Base-by-base conservation (phyloP, 2,329 filamentous ascomycete genomes). In the Paracamarosporium sp. region DNA sequence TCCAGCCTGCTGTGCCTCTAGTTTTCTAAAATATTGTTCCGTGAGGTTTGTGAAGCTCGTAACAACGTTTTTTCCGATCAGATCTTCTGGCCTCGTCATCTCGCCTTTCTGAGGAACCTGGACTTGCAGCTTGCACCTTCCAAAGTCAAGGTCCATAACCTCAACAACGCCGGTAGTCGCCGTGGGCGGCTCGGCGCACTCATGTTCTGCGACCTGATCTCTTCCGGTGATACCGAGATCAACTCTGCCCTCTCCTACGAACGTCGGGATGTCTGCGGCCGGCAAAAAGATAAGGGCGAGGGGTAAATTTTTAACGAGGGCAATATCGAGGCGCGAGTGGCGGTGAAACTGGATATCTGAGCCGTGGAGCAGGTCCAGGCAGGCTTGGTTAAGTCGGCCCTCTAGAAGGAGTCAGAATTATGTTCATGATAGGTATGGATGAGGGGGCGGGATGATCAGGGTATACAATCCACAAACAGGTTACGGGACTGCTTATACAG, bases 241-340 rank as follows among this genome's bases (percentile, higher is more conserved):
- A 46, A 97, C 92, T 61, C 90, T 89, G 57, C 95, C 95, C 80
- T 98, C 93, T 56, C 94, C 94, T 46, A 99, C 93, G 74, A 98
- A 98, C 36, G 93, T 97, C 5, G 95, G 95, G 73, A 99, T 99
- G 76, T 99, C 95, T 66, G 93, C 93, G 35, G 94, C 95, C 28
- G 95, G 95, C 25, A 99, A 90, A 83, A 99, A 99, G 74, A 99
- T 89, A 59, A 99, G 90, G 15, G 95, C 95, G 69, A 99, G 92
- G 33, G 91, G 92, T 27, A 95, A 88, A 80, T 99, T 99, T 83
- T 97, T 96, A 74, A 98, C 95, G 25, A 99, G 89, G 15, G 95
- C 95, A 73, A 99, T 97, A 78, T 99, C 95, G 70, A 98, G 91
- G 57, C 95, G 90, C 76, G 90, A 93, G 82, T 97, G 93, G 73